Evolutionary conservation across 2,329 filamentous ascomycete species (phyloP).

Genomic region (Sphaerulina vaccinii): DNA sequence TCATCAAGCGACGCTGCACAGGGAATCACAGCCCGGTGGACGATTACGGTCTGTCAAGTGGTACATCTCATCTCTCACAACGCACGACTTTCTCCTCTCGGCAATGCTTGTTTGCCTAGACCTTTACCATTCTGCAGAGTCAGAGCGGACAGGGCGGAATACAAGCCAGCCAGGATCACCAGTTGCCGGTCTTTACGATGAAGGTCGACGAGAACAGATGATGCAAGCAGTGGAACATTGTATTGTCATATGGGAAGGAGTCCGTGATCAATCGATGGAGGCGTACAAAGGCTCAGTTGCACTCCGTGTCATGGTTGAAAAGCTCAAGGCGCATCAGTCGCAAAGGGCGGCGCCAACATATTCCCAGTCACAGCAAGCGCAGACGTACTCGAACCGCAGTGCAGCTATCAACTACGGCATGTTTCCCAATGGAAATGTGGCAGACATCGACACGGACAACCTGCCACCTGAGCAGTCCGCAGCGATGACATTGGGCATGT

Average conservation of each 20-base stretch:
- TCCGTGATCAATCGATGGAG: constrained; percentile 78
- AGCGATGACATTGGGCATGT: constrained; percentile 68
- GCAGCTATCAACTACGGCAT: constrained; percentile 29
- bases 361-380: constrained; percentile 19
- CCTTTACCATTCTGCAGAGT: constrained; percentile 65
- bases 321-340: constrained; percentile 59
- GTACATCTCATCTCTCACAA: constrained; percentile 75
- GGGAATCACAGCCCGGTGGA: constrained; percentile 70
- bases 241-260: constrained; percentile 74
- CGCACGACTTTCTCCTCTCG: constrained; percentile 81
- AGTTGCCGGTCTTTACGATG: constrained; percentile 43
- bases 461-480: constrained; percentile 60
- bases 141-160: constrained; percentile 41
- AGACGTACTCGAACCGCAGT: constrained; percentile 5
- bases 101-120: constrained; percentile 83
- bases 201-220: constrained; percentile 66
- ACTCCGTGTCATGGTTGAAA: constrained; percentile 79
- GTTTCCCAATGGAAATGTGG: constrained; percentile 35
- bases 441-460: constrained; percentile 53
- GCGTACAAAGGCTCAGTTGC: constrained; percentile 82
- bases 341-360: constrained; percentile 11
- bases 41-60: constrained; percentile 71
- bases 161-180: constrained; percentile 25
- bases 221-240: constrained; percentile 69
- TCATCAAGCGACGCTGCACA: constrained; percentile 72